Base-by-base conservation (phyloP, 495 filamentous ascomycete genomes). In the Lasiosphaeria ovina region DNA sequence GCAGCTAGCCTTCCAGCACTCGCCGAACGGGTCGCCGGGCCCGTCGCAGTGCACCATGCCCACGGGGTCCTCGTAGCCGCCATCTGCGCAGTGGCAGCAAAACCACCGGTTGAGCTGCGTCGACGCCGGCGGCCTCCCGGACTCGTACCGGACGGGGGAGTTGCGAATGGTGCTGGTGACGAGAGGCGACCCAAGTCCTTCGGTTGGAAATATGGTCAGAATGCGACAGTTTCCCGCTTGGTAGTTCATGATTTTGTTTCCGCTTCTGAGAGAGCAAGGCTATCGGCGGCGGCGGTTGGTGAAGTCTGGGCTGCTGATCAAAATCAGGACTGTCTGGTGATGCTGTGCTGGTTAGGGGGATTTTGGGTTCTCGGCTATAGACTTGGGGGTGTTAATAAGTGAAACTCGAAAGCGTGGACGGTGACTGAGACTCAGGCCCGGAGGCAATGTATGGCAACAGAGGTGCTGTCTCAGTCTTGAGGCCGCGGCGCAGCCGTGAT, bases 61-160 rank as follows among this genome's bases (percentile, higher is more conserved):
- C 1, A 72, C 61, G 3, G 65, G 67, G 32, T 69, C 63, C 0
- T 0, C 6, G 42, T 68, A 61, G 7, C 61, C 67, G 14, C 24
- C 24, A 11, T 58, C 45, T 0, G 62, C 69, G 55, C 69, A 72
- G 12, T 35, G 53, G 54, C 69, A 72, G 47, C 69, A 72, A 11
- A 67, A 62, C 69, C 69, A 72, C 11, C 69, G 47, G 55, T 72
- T 69, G 4, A 60, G 57, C 36, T 72, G 58, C 3, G 59, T 58
- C 2, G 64, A 51, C 14, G 42, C 12, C 0, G 59, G 33, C 16
- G 11, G 24, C 34, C 17, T 35, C 55, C 24, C 3, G 31, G 24
- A 11, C 0, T 38, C 36, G 42, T 59, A 53, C 7, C 60, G 60
- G 17, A 67, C 58, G 14, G 57, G 57, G 32, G 57, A 60, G 14